Evolutionary conservation across 1,139 yeast genomes (phyloP).

Genomic region (Pichiaceae sp.): DNA sequence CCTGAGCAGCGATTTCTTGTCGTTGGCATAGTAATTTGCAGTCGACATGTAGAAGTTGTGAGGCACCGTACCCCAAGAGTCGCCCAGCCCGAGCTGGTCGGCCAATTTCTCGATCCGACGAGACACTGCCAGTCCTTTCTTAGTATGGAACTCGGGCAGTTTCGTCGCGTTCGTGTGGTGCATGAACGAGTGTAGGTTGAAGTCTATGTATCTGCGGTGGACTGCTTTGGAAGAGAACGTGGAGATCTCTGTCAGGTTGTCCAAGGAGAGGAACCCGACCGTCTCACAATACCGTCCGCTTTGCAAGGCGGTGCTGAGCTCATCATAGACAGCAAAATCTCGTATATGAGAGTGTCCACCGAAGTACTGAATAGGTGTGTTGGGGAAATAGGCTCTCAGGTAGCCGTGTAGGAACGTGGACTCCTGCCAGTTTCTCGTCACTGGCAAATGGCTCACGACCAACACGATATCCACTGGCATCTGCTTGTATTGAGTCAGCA

Average conservation of each 20-base stretch:
- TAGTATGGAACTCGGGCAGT: slow-evolving; percentile 32
- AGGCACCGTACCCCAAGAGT: slow-evolving; percentile 57
- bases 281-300: slow-evolving; percentile 94
- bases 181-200: slow-evolving; percentile 60
- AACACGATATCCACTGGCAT: slow-evolving; percentile 56
- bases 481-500: slow-evolving; percentile 32
- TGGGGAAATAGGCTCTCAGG: slow-evolving; percentile 53
- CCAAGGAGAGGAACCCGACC: slow-evolving; percentile 71
- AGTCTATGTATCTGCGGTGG: slow-evolving; percentile 69
- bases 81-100: slow-evolving; percentile 43
- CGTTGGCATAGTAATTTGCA: slow-evolving; percentile 54
- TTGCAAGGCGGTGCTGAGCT: slow-evolving; percentile 64
- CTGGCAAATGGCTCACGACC: slow-evolving; percentile 77
- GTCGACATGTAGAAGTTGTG: slow-evolving; percentile 59
- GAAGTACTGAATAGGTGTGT: slow-evolving; percentile 67
- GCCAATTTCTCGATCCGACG: slow-evolving; percentile 37
- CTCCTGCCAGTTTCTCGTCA: slow-evolving; percentile 49
- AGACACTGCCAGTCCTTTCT: slow-evolving; percentile 42
- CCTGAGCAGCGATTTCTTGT: slow-evolving; percentile 50
- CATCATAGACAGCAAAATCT: slow-evolving; percentile 68
- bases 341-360: slow-evolving; percentile 96
- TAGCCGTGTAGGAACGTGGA: slow-evolving; percentile 41
- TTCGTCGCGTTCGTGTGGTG: slow-evolving; percentile 42
- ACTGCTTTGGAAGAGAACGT: slow-evolving; percentile 15
- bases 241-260: slow-evolving; percentile 22